Evolutionary conservation across 495 filamentous ascomycete genomes (phyloP), one percentile per base, ranked within the genome.

Genomic region (Schizothecium vesticola): DNA sequence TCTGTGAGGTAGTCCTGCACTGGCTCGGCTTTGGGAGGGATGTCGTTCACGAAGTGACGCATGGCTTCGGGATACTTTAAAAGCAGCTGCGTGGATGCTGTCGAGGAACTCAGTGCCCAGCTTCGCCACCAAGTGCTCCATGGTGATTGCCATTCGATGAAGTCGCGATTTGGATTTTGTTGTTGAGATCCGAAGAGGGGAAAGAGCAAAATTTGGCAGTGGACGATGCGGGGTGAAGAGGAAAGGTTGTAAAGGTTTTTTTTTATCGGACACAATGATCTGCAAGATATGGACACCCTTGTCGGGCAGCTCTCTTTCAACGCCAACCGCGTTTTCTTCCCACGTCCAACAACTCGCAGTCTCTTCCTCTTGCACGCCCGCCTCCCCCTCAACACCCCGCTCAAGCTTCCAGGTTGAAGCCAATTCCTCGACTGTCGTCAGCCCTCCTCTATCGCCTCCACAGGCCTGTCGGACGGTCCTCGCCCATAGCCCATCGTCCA

Each of bases 281-380:
- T 73, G 74, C 73, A 70, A 55, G 25, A 69, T 3, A 36, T n/a
- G n/a, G n/a, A n/a, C 31, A 28, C 26, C 26, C 60, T 9, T 31
- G 26, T 61, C 3, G 59, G 21, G 16, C 29, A 70, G 69, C 70
- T 73, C 71, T 76, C 69, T 75, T 76, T 75, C 67, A 67, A 76
- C 73, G 66, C 33, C 74, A 72, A 56, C 59, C 26, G 64, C 61
- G 56, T 67, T 19, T 26, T 66, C 29, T 69, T 60, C n/a, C 24
- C 51, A 26, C 60, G 43, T 51, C 43, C 43, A 51, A 19, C 43
- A n/a, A 28, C 61, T 64, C 29, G 23, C 25, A 28, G n/a, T 33
- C 63, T 12, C 55, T 56, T 29, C 36, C 31, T 59, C 56, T 56
- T 43, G 57, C 56, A 13, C 26, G 19, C 60, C 24, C 19, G 62